Evolutionary conservation across 805 yeast species (phyloP).

Genomic region (Ogataea pignaliae): DNA sequence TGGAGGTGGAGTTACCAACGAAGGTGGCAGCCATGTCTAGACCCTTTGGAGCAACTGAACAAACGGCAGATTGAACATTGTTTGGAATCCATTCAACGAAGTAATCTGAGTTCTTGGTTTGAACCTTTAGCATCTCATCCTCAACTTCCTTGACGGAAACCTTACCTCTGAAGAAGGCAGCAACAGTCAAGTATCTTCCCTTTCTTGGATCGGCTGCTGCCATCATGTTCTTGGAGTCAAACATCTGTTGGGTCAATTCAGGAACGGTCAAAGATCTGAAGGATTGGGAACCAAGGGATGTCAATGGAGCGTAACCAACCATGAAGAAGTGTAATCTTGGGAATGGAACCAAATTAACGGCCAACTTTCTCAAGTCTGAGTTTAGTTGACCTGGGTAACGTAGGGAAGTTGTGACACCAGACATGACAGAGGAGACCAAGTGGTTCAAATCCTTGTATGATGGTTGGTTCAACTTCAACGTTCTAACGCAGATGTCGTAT

Average conservation of each 20-base stretch:
- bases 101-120: constrained; percentile 73
- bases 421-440: constrained; percentile 87
- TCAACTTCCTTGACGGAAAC: constrained; percentile 92
- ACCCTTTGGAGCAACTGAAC: constrained; percentile 84
- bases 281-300: constrained; percentile 73
- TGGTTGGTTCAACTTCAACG: constrained; percentile 78
- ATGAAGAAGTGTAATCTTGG: constrained; percentile 93
- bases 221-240: constrained; percentile 92
- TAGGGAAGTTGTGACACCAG: constrained; percentile 90
- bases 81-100: constrained; percentile 97
- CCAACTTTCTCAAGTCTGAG: constrained; percentile 87
- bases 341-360: constrained; percentile 92
- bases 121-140: constrained; percentile 85
- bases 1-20: constrained; percentile 89
- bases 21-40: constrained; percentile 89
- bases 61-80: constrained; percentile 90
- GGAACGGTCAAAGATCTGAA: constrained; percentile 85
- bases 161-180: constrained; percentile 92
- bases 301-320: constrained; percentile 92
- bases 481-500: constrained; percentile 82
- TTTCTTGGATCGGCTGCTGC: constrained; percentile 89
- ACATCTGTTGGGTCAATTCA: constrained; percentile 90
- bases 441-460: constrained; percentile 73
- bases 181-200: constrained; percentile 89
- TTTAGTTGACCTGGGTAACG: constrained; percentile 95